Evolutionary conservation across 2,329 filamentous ascomycete genomes (phyloP).

Genomic region (Aspergillus pseudonomiae): DNA sequence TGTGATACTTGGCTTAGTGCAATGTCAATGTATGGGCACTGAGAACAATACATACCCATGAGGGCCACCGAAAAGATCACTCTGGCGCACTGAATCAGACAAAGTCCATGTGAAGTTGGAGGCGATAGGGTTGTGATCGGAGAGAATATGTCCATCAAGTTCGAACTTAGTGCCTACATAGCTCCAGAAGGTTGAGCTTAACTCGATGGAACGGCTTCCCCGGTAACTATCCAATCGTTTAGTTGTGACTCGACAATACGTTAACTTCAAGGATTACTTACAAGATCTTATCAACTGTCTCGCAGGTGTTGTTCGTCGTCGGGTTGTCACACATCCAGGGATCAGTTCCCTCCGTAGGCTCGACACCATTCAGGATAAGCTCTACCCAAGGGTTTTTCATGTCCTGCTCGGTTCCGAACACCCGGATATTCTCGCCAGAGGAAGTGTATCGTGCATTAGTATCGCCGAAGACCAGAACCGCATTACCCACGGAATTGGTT

Average conservation of each 20-base stretch:
- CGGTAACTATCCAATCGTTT: conserved; percentile 21
- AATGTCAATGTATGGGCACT: not conserved
- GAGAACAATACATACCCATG: conserved; percentile 23
- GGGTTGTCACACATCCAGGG: conserved; percentile 61
- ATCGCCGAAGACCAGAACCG: conserved; percentile 67
- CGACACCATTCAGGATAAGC: conserved; percentile 52
- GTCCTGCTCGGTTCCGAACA: conserved; percentile 56
- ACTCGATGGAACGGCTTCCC: conserved; percentile 50
- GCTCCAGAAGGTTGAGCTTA: conserved; percentile 47
- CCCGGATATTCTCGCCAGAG: conserved; percentile 53
- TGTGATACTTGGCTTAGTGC: not conserved
- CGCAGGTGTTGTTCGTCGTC: conserved; percentile 57
- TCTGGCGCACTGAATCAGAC: conserved; percentile 55
- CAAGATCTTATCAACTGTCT: conserved; percentile 69
- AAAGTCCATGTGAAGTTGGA: conserved; percentile 34
- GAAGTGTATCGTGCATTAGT: conserved; percentile 68
- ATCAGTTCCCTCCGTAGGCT: conserved; percentile 47
- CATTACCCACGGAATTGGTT: conserved; percentile 59
- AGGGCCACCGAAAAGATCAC: conserved; percentile 31
- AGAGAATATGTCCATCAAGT: conserved; percentile 60
- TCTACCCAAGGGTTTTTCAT: conserved; percentile 65
- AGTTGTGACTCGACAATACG: conserved; percentile 14
- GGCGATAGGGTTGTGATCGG: conserved; percentile 65
- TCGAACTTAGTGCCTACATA: conserved; percentile 63
- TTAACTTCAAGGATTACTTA: not conserved